Percentiles rank a stretch among this genome's conserved stretches.
Evolutionary conservation across 1,284 basidiomycete species (phyloP).

Genomic region (Chondrostereum purpureum): DNA sequence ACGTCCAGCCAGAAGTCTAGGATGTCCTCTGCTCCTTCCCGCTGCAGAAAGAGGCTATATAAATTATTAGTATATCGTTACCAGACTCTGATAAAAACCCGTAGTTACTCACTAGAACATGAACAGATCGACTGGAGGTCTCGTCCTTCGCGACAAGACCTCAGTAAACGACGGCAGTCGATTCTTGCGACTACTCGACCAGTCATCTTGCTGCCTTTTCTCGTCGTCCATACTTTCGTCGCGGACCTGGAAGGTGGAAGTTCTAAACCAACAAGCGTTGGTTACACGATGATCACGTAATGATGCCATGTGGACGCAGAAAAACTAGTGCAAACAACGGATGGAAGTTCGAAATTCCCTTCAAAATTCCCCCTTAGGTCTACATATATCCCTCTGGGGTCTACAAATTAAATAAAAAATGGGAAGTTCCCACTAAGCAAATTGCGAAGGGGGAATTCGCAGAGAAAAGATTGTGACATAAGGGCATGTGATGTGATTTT

Average conservation of each 20-base stretch:
- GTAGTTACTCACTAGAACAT: constrained; percentile 95
- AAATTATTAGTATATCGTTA: constrained; percentile 9
- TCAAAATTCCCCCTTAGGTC: too few species aligned
- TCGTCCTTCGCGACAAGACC: constrained; percentile 80
- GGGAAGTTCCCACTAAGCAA: too few species aligned
- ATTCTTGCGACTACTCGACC: constrained; percentile 58
- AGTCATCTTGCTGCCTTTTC: constrained; percentile 62
- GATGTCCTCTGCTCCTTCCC: constrained; percentile 91
- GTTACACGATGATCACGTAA: not conserved
- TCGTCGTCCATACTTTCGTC: constrained; percentile 45
- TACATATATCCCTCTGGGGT: too few species aligned
- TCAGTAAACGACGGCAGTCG: constrained; percentile 77
- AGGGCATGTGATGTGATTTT: not conserved
- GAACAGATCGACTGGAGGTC: constrained; percentile 94
- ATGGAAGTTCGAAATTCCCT: not conserved
- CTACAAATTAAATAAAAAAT: too few species aligned
- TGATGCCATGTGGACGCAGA: not conserved
- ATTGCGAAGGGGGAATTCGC: not conserved
- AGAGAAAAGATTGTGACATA: not conserved
- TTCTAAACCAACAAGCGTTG: not conserved
- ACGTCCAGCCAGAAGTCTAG: constrained; percentile 99
- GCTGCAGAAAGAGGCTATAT: constrained; percentile 78
- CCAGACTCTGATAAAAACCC: constrained; percentile 10
- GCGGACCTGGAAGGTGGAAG: constrained; percentile 7
- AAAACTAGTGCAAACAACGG: not conserved